Evolutionary conservation across 257 asterid genomes (phyloP).

Genomic region (Cinchona pubescens): DNA sequence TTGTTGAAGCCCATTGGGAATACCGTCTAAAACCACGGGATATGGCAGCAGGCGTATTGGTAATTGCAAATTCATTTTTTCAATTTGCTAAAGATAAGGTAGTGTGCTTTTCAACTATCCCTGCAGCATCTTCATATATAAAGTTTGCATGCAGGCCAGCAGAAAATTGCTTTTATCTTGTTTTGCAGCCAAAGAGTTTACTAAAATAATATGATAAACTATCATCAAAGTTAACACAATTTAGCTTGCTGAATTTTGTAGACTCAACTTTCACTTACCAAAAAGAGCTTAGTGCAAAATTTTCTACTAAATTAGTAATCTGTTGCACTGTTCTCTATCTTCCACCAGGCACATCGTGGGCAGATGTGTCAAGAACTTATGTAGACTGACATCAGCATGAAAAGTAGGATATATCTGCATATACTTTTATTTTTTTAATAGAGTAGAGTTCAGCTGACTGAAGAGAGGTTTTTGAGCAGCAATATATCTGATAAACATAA

Average conservation of each 20-base stretch:
- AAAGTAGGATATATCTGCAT: not conserved
- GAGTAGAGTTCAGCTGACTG: not conserved
- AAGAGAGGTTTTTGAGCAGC: not conserved
- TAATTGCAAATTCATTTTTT: slow-evolving; percentile 31
- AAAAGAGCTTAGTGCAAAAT: not conserved
- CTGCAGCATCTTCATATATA: not conserved
- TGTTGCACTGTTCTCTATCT: not conserved
- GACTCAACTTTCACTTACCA: not conserved
- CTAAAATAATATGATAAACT: not conserved
- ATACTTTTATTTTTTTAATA: not conserved
- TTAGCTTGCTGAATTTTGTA: not conserved
- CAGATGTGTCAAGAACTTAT: no score
- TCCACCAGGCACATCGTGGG: no score
- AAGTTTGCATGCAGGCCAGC: no score
- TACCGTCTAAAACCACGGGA: slow-evolving; percentile 99
- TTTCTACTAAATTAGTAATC: not conserved
- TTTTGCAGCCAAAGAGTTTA: not conserved
- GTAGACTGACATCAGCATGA: not conserved
- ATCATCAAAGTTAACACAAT: not conserved
- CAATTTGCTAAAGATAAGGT: not conserved
- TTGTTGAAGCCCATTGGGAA: slow-evolving; percentile 98
- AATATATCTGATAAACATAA: not conserved
- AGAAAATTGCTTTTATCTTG: not conserved
- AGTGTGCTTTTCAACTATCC: slow-evolving; percentile 1
- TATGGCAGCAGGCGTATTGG: slow-evolving; percentile 99